These are phyloP conservation scores for Inonotus obliquus DNA, from an alignment of 1,284 basidiomycete species.

Conservation along the genomic window DNA sequence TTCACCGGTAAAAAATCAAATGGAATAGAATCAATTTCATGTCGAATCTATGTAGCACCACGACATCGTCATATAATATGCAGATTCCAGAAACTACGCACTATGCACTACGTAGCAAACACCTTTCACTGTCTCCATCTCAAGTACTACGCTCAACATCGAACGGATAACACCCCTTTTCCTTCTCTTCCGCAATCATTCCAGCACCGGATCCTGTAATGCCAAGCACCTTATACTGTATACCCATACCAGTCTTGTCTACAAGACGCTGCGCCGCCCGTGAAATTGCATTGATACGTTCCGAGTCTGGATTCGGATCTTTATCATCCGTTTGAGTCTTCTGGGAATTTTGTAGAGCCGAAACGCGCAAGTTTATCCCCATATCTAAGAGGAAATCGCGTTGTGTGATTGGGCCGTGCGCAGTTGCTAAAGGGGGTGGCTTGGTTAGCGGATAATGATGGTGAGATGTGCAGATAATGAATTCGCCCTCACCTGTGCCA, in stretches of 20 bases:
- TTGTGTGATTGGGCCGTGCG: conserved; percentile 55
- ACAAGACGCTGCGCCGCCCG: conserved; percentile 51
- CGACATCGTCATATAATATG: too few relatives aligned
- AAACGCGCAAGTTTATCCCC: conserved; percentile 52
- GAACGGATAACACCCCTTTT: conserved; percentile 32
- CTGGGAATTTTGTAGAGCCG: conserved; percentile 31
- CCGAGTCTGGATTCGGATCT: conserved; percentile 32
- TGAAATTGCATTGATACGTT: conserved; percentile 35
- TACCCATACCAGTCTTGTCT: conserved; percentile 62
- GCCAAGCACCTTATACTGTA: conserved; percentile 59
- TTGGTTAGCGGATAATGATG: background rate
- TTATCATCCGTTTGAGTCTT: background rate
- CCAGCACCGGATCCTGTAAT: conserved; percentile 31
- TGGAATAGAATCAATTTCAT: background rate
- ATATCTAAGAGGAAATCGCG: conserved; percentile 53
- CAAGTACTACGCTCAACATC: background rate
- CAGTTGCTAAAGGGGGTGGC: conserved; percentile 30
- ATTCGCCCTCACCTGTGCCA: conserved; percentile 48
- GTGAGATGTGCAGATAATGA: background rate
- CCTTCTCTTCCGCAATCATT: conserved; percentile 20
- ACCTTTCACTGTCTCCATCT: too few relatives aligned
- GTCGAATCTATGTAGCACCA: background rate
- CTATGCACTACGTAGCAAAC: too few relatives aligned
- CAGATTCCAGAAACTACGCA: too few relatives aligned
- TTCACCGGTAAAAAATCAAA: background rate